A percentile compares a stretch with the other conserved stretches of the same genome.
phyloP scores from a whole-genome alignment of 257 asterid species.

The Rauvolfia tetraphylla region DNA sequence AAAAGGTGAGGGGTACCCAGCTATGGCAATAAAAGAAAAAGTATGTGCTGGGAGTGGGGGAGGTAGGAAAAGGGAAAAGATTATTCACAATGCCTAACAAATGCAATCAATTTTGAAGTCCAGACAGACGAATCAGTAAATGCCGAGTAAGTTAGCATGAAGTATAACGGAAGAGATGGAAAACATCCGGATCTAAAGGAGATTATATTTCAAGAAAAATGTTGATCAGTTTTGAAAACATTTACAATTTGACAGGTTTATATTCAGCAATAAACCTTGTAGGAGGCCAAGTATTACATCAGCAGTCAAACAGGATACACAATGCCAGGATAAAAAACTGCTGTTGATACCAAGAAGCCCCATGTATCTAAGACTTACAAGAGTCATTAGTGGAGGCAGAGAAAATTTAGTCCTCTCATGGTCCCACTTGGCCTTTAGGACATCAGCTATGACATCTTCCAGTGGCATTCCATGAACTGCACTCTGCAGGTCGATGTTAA shows the following conservation, averaged over 20 bases:
- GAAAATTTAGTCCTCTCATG: conserved; percentile 86
- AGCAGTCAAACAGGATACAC: neutral
- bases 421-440: conserved; percentile 85
- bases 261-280: neutral
- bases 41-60: neutral
- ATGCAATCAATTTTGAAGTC: neutral
- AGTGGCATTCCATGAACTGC: conserved; percentile 49
- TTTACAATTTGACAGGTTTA: neutral
- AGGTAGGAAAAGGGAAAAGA: neutral
- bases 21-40: neutral
- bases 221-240: no score
- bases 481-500: conserved; percentile 47
- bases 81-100: neutral
- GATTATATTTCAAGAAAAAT: neutral
- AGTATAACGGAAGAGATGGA: neutral
- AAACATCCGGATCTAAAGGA: neutral
- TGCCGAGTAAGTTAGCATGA: neutral
- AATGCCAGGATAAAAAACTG: neutral
- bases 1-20: neutral
- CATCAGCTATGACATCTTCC: conserved; percentile 58
- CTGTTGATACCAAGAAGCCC: neutral
- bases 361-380: conserved; percentile 54
- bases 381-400: conserved; percentile 94
- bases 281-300: neutral
- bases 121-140: neutral